phyloP scores from a whole-genome alignment of 768 basidiomycete species.

The Suillus hirtellus region DNA sequence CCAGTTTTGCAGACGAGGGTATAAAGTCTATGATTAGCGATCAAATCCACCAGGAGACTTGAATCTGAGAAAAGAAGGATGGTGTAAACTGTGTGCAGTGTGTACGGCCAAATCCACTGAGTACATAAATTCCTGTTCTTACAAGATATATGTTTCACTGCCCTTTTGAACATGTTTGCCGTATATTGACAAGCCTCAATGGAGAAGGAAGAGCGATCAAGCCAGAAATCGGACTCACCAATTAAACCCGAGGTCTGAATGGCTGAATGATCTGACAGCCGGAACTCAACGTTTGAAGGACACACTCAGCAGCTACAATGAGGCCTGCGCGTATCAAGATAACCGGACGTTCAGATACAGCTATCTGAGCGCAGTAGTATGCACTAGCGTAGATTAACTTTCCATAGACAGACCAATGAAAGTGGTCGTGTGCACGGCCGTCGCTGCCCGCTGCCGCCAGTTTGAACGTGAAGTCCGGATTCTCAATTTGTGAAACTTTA shows the following conservation, averaged over 20 bases:
- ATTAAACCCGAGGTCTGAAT: neutral
- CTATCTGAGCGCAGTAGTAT: neutral
- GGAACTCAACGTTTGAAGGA: neutral
- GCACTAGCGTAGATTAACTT: neutral
- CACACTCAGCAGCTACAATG: neutral
- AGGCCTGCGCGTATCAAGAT: neutral
- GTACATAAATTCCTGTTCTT: neutral
- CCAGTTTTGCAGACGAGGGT: neutral
- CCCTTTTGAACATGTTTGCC: neutral
- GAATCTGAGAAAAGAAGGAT: neutral
- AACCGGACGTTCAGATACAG: neutral
- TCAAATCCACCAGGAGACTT: neutral
- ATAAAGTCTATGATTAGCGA: neutral
- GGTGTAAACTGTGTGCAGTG: neutral
- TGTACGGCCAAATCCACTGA: neutral
- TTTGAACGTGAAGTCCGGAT: neutral
- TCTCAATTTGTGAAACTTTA: neutral
- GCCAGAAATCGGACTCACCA: neutral
- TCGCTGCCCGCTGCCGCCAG: neutral
- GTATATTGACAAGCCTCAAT: neutral
- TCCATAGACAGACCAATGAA: neutral
- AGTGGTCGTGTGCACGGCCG: neutral
- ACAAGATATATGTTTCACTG: neutral
- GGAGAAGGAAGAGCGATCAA: too few relatives aligned
- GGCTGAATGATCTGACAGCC: neutral